Evolutionary conservation across 768 basidiomycete genomes (phyloP).

Genomic region (Psilocybe cyanescens): DNA sequence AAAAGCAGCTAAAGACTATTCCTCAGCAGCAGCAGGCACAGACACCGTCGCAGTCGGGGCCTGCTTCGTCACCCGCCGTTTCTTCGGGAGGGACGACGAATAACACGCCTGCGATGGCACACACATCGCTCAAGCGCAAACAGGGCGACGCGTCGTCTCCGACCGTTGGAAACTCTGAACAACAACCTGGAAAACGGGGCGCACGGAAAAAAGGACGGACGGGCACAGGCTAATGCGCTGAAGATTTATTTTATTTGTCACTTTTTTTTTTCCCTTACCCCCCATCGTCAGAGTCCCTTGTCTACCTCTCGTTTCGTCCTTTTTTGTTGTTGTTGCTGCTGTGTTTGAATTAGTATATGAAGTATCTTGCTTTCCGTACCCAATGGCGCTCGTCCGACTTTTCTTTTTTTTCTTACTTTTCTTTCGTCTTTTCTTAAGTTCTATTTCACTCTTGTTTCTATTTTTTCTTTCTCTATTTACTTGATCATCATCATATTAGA

Average conservation of each 20-base stretch:
- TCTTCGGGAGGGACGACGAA: constrained; percentile 46
- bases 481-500: constrained; percentile 15
- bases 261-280: constrained; percentile 26
- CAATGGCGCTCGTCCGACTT: constrained; percentile 3
- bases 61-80: constrained; percentile 31
- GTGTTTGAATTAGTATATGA: constrained; percentile 16
- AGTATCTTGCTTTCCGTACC: constrained; percentile 24
- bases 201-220: constrained; percentile 61
- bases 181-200: constrained; percentile 51
- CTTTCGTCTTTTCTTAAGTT: no score
- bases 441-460: no score
- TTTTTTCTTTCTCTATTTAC: background rate
- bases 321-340: constrained; percentile 8
- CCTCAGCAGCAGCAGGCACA: constrained; percentile 29
- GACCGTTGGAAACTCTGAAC: constrained; percentile 46
- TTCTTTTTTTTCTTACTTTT: constrained; percentile 2
- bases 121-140: constrained; percentile 62
- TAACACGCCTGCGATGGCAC: constrained; percentile 53
- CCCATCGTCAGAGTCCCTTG: constrained; percentile 6
- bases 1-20: constrained; percentile 67
- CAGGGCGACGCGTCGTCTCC: constrained; percentile 52
- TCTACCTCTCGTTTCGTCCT: constrained; percentile 22
- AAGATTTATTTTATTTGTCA: constrained; percentile 13
- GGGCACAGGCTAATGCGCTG: constrained; percentile 23
- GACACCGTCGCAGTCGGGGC: constrained; percentile 28